Base-by-base conservation (phyloP, 257 asterid genomes). In the Fraxinus excelsior region DNA sequence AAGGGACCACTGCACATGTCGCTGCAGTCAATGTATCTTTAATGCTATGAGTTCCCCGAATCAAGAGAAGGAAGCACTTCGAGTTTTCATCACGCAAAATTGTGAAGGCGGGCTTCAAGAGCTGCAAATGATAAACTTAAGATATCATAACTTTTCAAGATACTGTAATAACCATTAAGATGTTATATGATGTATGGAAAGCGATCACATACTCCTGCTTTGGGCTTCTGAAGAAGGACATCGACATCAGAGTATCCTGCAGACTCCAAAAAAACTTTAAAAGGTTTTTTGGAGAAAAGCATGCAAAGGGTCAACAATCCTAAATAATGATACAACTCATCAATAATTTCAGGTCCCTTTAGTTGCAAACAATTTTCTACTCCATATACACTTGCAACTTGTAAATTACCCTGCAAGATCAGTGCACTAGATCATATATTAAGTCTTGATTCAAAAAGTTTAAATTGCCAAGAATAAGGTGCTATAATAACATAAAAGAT, bases 41-140 rank as follows among this genome's bases (percentile, higher is more conserved):
- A 79, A 90, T 89, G 85, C 97, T 90, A 79, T 90, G 97, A 34
- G 97, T 92, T 53, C 97, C 97, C 42, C 97, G 96, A 74, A 92
- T 89, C 83, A 92, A 84, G 75, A 92, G 96, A 82, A 92, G 94
- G 85, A 92, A 80, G 79, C 96, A 90, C 74, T 90, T 90, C 31
- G 87, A 86, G 78, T 79, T 81, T 86, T 82, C 90, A 80, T 92
- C 97, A 9, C 85, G 76, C 72, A 92, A 75, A 73, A 90, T 85
- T 18, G 96, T 90, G 81, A 92, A 92, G 67, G 97, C 97, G 0
- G 97, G 97, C 85, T 90, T 92, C 86, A 92, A 86, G 80, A 92
- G 90, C 97, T 91, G 89, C 90, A 84, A 18, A 77, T 0, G 19
- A 70, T 53, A 72, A 78, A 68, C 58, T 25, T 38, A 4, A 58